Conservation (phyloP, 345 rosid genomes). For the Populus euphratica region DNA sequence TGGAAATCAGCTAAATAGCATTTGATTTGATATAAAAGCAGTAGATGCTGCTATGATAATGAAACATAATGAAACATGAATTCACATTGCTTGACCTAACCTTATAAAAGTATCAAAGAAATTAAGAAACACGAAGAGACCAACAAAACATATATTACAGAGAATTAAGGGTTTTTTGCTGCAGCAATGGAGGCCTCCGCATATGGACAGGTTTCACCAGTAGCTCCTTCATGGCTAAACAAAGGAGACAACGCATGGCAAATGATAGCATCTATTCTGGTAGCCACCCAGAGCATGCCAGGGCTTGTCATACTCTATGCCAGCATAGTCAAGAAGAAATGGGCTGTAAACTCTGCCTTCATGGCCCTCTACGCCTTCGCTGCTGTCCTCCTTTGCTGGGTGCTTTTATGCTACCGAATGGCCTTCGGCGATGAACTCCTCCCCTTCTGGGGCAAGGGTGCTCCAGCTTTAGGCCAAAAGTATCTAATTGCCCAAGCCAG, state of each 20-base stretch:
- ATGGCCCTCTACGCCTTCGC: constrained; percentile 32
- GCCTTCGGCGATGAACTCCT: constrained; percentile 27
- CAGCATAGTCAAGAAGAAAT: constrained; percentile 30
- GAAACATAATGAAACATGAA: not conserved
- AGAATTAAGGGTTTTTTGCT: not conserved
- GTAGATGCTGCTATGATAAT: not conserved
- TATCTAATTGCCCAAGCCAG: constrained; percentile 12
- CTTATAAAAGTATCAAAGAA: not conserved
- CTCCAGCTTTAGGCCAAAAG: constrained; percentile 22
- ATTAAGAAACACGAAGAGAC: not conserved
- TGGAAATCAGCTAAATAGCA: not conserved
- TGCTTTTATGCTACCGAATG: constrained; percentile 19
- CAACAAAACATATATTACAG: not conserved
- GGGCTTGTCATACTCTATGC: constrained; percentile 31
- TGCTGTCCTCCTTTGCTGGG: constrained; percentile 34
- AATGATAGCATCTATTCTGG: constrained; percentile 23
- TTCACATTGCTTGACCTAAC: not conserved
- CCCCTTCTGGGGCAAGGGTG: constrained; percentile 28
- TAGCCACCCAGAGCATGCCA: constrained; percentile 30
- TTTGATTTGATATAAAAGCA: not conserved
- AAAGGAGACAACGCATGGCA: constrained; percentile 38
- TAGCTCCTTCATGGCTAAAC: constrained; percentile 29
- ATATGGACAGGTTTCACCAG: not conserved
- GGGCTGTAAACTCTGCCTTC: constrained; percentile 30
- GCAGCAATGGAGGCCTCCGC: constrained; percentile 1